Evolutionary conservation across 2,329 filamentous ascomycete species (phyloP).

Genomic region (Colletotrichum endophyticum): DNA sequence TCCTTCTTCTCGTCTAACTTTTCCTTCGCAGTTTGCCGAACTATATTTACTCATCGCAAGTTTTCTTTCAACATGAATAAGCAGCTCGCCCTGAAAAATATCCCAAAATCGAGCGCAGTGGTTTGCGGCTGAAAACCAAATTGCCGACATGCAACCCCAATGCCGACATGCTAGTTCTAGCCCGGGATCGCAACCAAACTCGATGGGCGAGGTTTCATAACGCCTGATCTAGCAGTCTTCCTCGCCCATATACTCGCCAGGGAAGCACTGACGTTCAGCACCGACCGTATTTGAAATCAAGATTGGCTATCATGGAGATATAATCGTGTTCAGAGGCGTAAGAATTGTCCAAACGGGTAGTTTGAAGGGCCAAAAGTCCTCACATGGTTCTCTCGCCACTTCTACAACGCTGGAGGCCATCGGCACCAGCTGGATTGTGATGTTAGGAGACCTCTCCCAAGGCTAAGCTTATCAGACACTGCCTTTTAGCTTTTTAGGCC

Average conservation of each 20-base stretch:
- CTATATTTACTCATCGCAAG: background rate
- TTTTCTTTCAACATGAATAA: background rate
- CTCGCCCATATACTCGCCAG: background rate
- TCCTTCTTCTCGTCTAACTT: too few species aligned
- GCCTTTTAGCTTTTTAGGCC: background rate
- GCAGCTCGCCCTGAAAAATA: background rate
- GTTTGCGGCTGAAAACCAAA: background rate
- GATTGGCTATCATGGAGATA: background rate
- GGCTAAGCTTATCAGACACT: background rate
- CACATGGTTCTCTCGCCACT: background rate
- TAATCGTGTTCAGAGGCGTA: rapidly evolving
- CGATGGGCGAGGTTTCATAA: background rate
- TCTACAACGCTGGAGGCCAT: background rate
- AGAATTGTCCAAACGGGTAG: background rate
- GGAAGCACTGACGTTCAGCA: rapidly evolving
- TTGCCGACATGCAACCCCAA: background rate
- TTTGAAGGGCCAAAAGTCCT: background rate
- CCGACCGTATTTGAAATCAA: background rate
- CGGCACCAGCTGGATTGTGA: background rate
- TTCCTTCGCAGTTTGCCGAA: too few species aligned
- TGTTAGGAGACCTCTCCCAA: background rate
- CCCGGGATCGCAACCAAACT: background rate
- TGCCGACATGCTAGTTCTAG: background rate
- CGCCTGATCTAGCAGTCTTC: background rate
- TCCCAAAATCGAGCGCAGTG: rapidly evolving